Evolutionary conservation across 257 asterid genomes (phyloP), one percentile per base, ranked within the genome.

Genomic region (Penstemon newberryi): DNA sequence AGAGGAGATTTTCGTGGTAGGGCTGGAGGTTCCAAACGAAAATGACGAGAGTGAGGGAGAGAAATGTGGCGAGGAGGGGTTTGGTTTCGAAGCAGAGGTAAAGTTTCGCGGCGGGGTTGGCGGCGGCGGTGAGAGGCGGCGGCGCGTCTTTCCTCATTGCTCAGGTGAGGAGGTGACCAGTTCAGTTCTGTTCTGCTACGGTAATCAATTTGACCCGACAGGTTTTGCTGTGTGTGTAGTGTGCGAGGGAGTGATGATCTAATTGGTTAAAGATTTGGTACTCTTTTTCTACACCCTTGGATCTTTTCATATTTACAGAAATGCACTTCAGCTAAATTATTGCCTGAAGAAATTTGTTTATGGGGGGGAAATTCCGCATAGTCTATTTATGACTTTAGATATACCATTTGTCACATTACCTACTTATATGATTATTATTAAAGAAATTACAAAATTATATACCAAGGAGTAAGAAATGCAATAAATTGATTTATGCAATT

Each of bases 11-110:
- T 44, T 83, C 83, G 84, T 83, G 85, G 76, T 81, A 83, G 5
- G 89, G 95, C 73, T 85, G 95, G 44, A 87, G 82, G 40, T 81
- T 85, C 89, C 89, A 81, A 11, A 85, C 68, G 62, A 85, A 54
- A 70, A 79, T 72, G 25, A 87, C 82, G 15, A 87, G 81, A 1
- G 83, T 75, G 64, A 87, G 58, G 62, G 79, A 80, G 2, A 87
- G 74, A 71, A 87, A 80, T 76, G 90, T 76, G 69, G 86, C 87
- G 69, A 87, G 67, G 45, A 85, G 61, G 18, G 91, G 81, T 72
- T 78, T 87, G 53, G 84, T 82, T 44, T 87, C 94, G 80, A 82
- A 76, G 79, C 86, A 86, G 72, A 79, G 76, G 75, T 74, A 77
- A 65, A 85, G 60, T 49, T 82, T 84, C 4, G 80, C 71, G 77